Evolutionary conservation across 2,329 filamentous ascomycete species (phyloP).

Genomic region (Penicillium glabrum): DNA sequence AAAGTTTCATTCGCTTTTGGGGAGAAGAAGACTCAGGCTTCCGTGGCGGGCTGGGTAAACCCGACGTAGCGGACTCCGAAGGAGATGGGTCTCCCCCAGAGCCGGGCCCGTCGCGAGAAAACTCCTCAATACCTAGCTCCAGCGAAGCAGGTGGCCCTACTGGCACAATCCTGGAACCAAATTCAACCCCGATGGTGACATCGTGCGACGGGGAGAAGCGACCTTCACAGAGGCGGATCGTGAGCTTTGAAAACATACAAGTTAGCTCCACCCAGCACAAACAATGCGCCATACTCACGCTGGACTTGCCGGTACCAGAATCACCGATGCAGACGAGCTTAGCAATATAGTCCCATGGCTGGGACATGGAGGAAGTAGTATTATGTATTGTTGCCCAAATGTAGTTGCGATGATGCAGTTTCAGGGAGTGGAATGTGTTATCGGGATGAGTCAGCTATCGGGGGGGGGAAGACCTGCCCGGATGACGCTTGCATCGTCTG

Average conservation of each 20-base stretch:
- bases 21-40: constrained; percentile 36
- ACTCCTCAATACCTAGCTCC: constrained; percentile 52
- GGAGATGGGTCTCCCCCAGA: constrained; percentile 12
- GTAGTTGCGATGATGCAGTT: constrained; percentile 3
- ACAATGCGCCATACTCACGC: constrained; percentile 44
- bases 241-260: constrained; percentile 56
- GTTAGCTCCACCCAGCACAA: background rate
- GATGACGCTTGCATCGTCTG: constrained; percentile 36
- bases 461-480: constrained; percentile 29
- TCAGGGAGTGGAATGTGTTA: constrained; percentile 12
- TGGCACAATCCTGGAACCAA: constrained; percentile 87
- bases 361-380: constrained; percentile 40
- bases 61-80: constrained; percentile 20
- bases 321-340: constrained; percentile 98
- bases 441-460: constrained; percentile 38
- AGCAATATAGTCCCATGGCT: constrained; percentile 96
- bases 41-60: constrained; percentile 37
- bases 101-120: constrained; percentile 9
- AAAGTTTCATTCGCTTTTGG: constrained; percentile 86
- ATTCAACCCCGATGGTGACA: constrained; percentile 96
- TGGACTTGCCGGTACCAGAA: constrained; percentile 92
- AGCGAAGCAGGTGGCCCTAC: constrained; percentile 78
- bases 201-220: constrained; percentile 93
- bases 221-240: constrained; percentile 93
- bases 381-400: background rate